Evolutionary conservation across 2,329 filamentous ascomycete species (phyloP).

Genomic region (Fusarium piperis): DNA sequence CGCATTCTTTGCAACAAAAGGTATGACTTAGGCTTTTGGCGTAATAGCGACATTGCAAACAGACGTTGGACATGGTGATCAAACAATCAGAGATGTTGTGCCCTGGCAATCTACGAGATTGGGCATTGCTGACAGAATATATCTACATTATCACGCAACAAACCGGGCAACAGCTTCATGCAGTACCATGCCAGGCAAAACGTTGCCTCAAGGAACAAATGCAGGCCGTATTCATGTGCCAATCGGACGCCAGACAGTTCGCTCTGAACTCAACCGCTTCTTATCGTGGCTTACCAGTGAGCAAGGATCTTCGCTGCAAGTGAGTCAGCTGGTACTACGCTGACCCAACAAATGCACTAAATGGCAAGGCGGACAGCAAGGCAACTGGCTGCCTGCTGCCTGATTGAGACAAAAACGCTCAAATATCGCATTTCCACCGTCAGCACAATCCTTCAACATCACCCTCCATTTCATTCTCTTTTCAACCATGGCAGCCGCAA

Average conservation of each 20-base stretch:
- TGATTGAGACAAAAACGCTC: not conserved
- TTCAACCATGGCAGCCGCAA: constrained; percentile 7
- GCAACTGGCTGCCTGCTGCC: not conserved
- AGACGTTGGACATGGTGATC: not conserved
- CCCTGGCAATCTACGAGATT: not conserved
- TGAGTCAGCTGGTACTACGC: not conserved
- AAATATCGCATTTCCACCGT: not conserved
- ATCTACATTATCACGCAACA: not conserved
- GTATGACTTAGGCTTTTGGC: not conserved
- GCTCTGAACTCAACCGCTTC: not conserved
- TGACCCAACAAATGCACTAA: not conserved
- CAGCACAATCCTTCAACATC: not conserved
- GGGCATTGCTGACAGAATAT: not conserved
- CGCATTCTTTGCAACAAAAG: not conserved
- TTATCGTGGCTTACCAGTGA: not conserved
- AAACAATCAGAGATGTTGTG: not conserved
- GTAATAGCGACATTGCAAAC: not conserved
- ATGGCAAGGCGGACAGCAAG: not conserved
- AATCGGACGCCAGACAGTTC: not conserved
- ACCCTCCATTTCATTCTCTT: not conserved
- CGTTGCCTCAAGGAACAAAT: not conserved
- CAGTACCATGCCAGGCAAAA: not conserved
- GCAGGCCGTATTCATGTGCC: not conserved
- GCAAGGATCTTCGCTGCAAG: not conserved
- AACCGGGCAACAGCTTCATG: not conserved